Conservation (phyloP, 108 stramenopile species). For the Discostella pseudostelligera region DNA sequence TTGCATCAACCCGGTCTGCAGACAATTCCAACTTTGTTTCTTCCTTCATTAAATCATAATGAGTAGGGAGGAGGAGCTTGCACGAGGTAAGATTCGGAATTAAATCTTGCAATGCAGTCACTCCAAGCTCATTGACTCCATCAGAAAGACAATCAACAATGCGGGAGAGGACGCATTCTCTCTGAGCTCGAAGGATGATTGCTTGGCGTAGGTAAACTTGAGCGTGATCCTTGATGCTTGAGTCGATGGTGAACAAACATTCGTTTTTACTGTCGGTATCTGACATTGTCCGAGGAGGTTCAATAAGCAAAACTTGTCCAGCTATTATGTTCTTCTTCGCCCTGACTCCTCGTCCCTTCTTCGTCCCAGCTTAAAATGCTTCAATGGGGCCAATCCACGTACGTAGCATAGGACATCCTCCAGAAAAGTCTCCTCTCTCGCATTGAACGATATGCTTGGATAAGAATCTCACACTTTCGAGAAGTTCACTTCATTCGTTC, state of each 20-base stretch:
- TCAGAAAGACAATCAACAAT: not conserved
- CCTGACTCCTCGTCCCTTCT: not conserved
- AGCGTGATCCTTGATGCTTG: not conserved
- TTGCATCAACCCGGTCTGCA: not conserved
- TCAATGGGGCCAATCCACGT: not conserved
- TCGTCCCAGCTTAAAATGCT: not conserved
- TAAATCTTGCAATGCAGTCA: not conserved
- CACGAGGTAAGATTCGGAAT: not conserved
- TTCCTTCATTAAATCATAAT: not conserved
- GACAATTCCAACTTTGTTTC: not conserved
- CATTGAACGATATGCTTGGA: too few relatives aligned
- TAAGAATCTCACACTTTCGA: not conserved
- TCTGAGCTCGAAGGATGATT: not conserved
- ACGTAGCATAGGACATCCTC: too few relatives aligned
- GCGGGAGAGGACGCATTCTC: not conserved
- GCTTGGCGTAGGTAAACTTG: slow-evolving; percentile 1
- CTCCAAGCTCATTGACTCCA: not conserved
- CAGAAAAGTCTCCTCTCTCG: not conserved
- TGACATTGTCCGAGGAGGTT: not conserved
- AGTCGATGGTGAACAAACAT: not conserved
- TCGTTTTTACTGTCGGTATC: not conserved
- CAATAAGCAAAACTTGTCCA: not conserved
- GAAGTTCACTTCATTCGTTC: not conserved
- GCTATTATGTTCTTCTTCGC: not conserved
- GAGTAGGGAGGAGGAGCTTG: not conserved